Evolutionary conservation across 345 rosid genomes (phyloP).

Genomic region (Arabis alpina): DNA sequence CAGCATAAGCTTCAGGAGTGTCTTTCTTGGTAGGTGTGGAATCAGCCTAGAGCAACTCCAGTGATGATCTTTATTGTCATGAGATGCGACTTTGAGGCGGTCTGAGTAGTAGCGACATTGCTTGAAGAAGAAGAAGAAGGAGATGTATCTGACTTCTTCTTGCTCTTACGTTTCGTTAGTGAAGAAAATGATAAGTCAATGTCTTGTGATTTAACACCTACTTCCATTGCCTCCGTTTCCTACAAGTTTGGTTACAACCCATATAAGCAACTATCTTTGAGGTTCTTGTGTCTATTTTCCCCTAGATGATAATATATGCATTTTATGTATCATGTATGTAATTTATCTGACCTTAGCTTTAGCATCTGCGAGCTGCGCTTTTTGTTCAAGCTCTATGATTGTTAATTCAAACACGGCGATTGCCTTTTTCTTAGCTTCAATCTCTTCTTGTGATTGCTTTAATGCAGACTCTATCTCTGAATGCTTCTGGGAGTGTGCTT

Average conservation of each 20-base stretch:
- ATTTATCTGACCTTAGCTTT: slow-evolving; percentile 47
- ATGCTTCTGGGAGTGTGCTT: slow-evolving; percentile 53
- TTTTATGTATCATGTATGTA: no score
- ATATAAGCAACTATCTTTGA: background rate
- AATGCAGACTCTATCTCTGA: slow-evolving; percentile 61
- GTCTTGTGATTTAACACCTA: slow-evolving; percentile 67
- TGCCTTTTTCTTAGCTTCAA: slow-evolving; percentile 65
- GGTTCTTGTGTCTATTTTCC: no score
- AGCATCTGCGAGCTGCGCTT: slow-evolving; percentile 52
- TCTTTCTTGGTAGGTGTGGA: no score
- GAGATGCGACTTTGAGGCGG: slow-evolving; percentile 44
- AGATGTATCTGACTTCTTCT: slow-evolving; percentile 66
- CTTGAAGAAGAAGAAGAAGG: slow-evolving; percentile 40
- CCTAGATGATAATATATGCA: no score
- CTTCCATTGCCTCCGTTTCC: slow-evolving; percentile 49
- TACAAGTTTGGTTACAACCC: slow-evolving; percentile 34
- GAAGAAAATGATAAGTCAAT: slow-evolving; percentile 55
- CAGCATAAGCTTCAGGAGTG: no score
- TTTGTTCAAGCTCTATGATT: slow-evolving; percentile 71
- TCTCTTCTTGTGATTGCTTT: slow-evolving; percentile 65
- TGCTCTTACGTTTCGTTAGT: slow-evolving; percentile 76
- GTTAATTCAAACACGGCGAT: slow-evolving; percentile 54
- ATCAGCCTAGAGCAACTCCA: slow-evolving; percentile 58
- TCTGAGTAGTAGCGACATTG: slow-evolving; percentile 39
- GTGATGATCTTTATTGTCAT: slow-evolving; percentile 56